Conservation (phyloP, 305 asterid genomes). For the Nicotiana rustica region DNA sequence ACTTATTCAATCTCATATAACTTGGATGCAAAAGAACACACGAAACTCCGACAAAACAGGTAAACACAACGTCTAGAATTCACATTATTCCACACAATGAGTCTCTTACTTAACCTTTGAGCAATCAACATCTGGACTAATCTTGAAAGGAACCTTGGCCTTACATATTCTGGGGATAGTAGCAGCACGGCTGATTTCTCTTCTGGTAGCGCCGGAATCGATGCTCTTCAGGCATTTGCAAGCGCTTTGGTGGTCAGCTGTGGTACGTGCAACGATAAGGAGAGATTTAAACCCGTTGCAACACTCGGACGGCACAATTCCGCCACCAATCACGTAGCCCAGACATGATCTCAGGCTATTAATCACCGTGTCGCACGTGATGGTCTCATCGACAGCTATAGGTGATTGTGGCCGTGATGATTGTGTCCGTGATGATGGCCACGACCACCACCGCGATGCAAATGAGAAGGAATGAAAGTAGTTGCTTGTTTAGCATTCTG, state of each 20-base stretch:
- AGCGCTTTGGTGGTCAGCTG: slow-evolving; percentile 24
- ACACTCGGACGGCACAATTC: not conserved
- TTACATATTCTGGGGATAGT: slow-evolving; percentile 25
- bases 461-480: not conserved
- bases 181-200: slow-evolving; percentile 26
- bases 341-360: slow-evolving; percentile 22
- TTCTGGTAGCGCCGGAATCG: slow-evolving; percentile 30
- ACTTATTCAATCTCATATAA: not conserved
- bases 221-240: slow-evolving; percentile 38
- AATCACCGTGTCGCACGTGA: slow-evolving; percentile 36
- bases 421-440: not conserved
- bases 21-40: not conserved
- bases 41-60: not conserved
- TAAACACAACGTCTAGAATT: not conserved
- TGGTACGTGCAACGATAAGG: not conserved
- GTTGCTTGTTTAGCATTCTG: slow-evolving; percentile 23
- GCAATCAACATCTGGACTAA: slow-evolving; percentile 33
- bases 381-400: slow-evolving; percentile 2
- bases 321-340: not conserved
- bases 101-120: not conserved
- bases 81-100: not conserved
- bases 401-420: not conserved
- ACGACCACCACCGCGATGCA: not conserved
- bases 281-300: slow-evolving; percentile 29
- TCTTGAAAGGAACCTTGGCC: slow-evolving; percentile 21